Evolutionary conservation across 1,284 basidiomycete genomes (phyloP), one percentile per base, ranked within the genome.

Genomic region (Cryptococcus sp.): DNA sequence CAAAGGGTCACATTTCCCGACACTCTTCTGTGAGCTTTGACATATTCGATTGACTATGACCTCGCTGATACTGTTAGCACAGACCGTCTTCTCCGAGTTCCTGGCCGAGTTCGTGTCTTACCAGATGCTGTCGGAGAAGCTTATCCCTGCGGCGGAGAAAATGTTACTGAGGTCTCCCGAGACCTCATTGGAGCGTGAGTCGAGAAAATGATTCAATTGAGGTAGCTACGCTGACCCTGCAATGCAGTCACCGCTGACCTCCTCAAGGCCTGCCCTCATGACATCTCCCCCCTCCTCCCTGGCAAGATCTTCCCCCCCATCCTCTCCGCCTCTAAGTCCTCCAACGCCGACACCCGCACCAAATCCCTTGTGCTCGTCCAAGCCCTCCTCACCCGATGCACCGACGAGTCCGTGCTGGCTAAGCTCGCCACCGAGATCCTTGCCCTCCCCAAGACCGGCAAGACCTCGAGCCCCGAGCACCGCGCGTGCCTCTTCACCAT

Each of bases 381-480:
- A 51, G 80, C 82, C 8, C 65, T 89, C 46, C 68, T 84, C 4
- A 57, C 71, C 24, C 78, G 77, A 33, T 60, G 70, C 37, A 46
- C 64, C 59, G 63, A 74, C 16, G 62, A 75, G 4, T 69, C 77
- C 15, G 73, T 67, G 1, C 67, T 68, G 20, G 63, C 68, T 12
- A 80, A 81, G 53, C 64, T 81, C 3, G 81, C 82, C 4, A 82
- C 80, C 11, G 89, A 93, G 62, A 76, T 93, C 1, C 79, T 92
- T 13, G 78, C 79, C 15, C 80, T 91, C 0, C 87, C 90, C 4
- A 87, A 88, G 68, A 77, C 85, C 0, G 87, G 90, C 35, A 97
- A 95, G 79, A 89, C 90, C 0, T 79, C 86, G 0, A 89, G 89
- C 2, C 82, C 88, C 3, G 92, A 94, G 59, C 91, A 97, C 71